Percentiles rank a stretch among this genome's conserved stretches.
phyloP scores from a whole-genome alignment of 352 stramenopile genomes.

The Pythium apleroticum region DNA sequence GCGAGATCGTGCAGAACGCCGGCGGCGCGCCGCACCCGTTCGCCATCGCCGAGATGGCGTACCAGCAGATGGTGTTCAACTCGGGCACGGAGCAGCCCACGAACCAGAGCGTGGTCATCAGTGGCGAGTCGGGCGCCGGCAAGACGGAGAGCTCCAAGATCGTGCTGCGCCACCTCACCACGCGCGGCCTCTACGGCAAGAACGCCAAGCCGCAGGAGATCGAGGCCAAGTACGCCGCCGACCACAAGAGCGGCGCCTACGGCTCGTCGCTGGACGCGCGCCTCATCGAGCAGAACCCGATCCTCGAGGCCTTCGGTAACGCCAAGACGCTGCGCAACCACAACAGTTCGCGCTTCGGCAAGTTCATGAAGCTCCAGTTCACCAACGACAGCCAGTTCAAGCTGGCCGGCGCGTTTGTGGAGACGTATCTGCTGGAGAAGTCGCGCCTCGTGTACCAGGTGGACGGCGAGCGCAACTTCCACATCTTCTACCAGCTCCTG shows the following conservation, averaged over 20 bases:
- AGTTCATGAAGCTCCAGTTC: constrained; percentile 96
- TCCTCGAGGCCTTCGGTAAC: constrained; percentile 95
- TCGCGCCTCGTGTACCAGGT: constrained; percentile 88
- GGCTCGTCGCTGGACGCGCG: constrained; percentile 67
- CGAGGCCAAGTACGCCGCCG: constrained; percentile 46
- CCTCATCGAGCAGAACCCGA: constrained; percentile 91
- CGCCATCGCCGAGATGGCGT: constrained; percentile 88
- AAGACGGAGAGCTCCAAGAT: constrained; percentile 92
- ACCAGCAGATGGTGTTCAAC: constrained; percentile 92
- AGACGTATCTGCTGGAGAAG: constrained; percentile 90
- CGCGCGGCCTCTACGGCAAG: constrained; percentile 84
- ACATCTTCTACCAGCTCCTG: constrained; percentile 95
- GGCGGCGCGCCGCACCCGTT: constrained; percentile 82
- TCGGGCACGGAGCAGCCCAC: constrained; percentile 79
- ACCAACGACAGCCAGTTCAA: constrained; percentile 83
- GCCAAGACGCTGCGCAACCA: constrained; percentile 94
- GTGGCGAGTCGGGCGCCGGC: constrained; percentile 83
- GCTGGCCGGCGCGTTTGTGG: constrained; percentile 82
- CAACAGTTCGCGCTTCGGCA: constrained; percentile 94
- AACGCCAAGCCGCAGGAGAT: constrained; percentile 76
- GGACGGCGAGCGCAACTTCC: constrained; percentile 93
- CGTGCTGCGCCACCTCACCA: constrained; percentile 87
- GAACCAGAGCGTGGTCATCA: constrained; percentile 88
- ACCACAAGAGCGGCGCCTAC: constrained; percentile 45
- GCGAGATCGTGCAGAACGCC: constrained; percentile 73